These are phyloP conservation scores for Fusarium brachygibbosum DNA, from an alignment of 2,329 filamentous ascomycete genomes.

Conservation along the genomic window DNA sequence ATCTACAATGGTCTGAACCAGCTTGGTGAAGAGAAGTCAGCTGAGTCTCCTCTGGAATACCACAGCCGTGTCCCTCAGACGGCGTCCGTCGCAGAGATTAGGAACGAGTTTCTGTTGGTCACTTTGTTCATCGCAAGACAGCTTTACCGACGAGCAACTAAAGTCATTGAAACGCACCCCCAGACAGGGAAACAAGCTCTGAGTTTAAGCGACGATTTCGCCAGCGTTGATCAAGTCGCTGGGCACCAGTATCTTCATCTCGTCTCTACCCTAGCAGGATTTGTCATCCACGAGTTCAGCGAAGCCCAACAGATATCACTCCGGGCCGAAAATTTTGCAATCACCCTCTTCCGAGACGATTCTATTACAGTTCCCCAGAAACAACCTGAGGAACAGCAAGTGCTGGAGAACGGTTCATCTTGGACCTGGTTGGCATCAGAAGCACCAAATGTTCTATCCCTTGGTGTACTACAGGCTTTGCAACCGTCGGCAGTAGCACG, in stretches of 20 bases:
- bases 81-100: conserved; percentile 48
- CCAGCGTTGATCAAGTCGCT: conserved; percentile 43
- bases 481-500: conserved; percentile 52
- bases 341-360: conserved; percentile 57
- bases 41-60: conserved; percentile 4
- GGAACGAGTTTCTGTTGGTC: conserved; percentile 57
- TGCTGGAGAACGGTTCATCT: conserved; percentile 36
- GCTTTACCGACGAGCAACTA: conserved; percentile 60
- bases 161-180: conserved; percentile 42
- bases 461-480: conserved; percentile 57
- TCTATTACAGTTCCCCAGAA: conserved; percentile 37
- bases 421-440: conserved; percentile 54
- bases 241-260: conserved; percentile 56
- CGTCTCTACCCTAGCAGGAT: conserved; percentile 55
- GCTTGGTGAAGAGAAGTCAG: conserved; percentile 27
- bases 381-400: conserved; percentile 17
- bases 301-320: conserved; percentile 55
- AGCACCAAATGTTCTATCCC: conserved; percentile 53
- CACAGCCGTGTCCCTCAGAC: conserved; percentile 13
- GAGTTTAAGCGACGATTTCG: conserved; percentile 53
- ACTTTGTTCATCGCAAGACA: conserved; percentile 55
- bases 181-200: conserved; percentile 44
- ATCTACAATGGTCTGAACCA: conserved; percentile 50
- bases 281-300: conserved; percentile 55
- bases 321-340: conserved; percentile 51